Evolutionary conservation across 306 rosid species (phyloP).

Genomic region (Malus sieversii): DNA sequence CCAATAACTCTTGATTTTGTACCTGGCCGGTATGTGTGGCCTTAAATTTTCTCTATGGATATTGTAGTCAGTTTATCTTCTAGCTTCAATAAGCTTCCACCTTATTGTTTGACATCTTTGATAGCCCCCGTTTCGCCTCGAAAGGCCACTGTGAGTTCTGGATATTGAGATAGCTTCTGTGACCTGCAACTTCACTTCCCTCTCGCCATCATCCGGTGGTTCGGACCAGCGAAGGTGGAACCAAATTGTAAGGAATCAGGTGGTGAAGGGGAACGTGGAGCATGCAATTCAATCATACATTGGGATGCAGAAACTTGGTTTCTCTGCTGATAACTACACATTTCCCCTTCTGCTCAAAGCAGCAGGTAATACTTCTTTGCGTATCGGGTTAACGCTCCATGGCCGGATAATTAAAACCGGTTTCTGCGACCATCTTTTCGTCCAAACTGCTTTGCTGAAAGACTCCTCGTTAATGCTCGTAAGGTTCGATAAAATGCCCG

Average conservation of each 20-base stretch:
- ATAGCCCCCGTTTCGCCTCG: neutral
- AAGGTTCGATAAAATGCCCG: slow-evolving; percentile 24
- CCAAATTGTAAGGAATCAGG: slow-evolving; percentile 10
- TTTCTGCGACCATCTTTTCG: slow-evolving; percentile 8
- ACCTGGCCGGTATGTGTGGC: neutral
- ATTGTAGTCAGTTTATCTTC: neutral
- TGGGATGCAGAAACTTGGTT: slow-evolving; percentile 20
- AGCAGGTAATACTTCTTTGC: slow-evolving; percentile 3
- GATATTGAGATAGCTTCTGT: slow-evolving; percentile 11
- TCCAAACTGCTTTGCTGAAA: slow-evolving; percentile 20
- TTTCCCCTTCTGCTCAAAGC: slow-evolving; percentile 27
- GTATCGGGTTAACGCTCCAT: slow-evolving; percentile 15
- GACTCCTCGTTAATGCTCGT: neutral
- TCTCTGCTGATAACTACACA: slow-evolving; percentile 19
- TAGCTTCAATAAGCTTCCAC: neutral
- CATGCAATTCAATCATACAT: slow-evolving; percentile 13
- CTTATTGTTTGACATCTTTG: neutral
- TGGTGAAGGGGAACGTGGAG: slow-evolving; percentile 10
- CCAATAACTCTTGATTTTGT: slow-evolving; percentile 4
- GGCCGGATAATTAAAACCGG: slow-evolving; percentile 16
- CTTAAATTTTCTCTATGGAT: slow-evolving; percentile 5
- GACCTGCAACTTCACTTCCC: slow-evolving; percentile 5
- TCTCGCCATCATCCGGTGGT: neutral
- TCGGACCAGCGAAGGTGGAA: slow-evolving; percentile 16
- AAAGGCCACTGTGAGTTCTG: neutral